Evolutionary conservation across 108 stramenopile genomes (phyloP).

Genomic region (Skeletonema tropicum): DNA sequence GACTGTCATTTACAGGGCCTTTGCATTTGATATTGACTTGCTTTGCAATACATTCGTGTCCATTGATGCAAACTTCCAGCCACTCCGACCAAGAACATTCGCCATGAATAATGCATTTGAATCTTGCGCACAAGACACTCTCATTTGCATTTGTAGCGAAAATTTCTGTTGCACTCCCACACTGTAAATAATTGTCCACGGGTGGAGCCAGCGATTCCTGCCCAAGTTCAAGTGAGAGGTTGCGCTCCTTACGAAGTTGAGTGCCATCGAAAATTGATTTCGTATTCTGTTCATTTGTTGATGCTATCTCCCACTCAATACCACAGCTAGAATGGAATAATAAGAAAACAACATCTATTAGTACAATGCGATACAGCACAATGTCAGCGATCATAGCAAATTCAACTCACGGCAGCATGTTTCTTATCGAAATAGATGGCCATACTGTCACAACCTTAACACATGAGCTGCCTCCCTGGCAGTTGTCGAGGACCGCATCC

Average conservation of each 20-base stretch:
- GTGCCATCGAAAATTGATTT: constrained; percentile 14
- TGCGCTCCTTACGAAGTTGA: constrained; percentile 2
- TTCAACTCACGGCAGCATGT: constrained; percentile 56
- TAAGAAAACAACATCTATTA: not conserved
- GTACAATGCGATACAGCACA: not conserved
- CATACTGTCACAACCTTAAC: constrained; percentile 51
- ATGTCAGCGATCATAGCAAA: not conserved
- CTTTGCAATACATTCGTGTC: not conserved
- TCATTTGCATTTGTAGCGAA: constrained; percentile 1
- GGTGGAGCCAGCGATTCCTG: not conserved
- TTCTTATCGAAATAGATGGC: constrained; percentile 55
- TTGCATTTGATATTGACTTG: constrained; percentile 53
- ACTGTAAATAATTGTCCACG: not conserved
- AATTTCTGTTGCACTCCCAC: constrained; percentile 11
- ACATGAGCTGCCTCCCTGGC: not conserved
- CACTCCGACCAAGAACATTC: constrained; percentile 17
- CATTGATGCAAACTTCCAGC: constrained; percentile 2
- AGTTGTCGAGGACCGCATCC: not conserved
- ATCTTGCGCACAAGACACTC: constrained; percentile 5
- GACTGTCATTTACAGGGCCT: constrained; percentile 49
- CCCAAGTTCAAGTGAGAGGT: not conserved
- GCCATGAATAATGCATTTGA: constrained; percentile 12
- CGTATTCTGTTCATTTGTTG: not conserved
- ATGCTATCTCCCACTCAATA: constrained; percentile 17
- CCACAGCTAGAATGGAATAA: not conserved